phyloP scores from a whole-genome alignment of 371 early-diverging fungal species.

The Choanephora cucurbitarum region DNA sequence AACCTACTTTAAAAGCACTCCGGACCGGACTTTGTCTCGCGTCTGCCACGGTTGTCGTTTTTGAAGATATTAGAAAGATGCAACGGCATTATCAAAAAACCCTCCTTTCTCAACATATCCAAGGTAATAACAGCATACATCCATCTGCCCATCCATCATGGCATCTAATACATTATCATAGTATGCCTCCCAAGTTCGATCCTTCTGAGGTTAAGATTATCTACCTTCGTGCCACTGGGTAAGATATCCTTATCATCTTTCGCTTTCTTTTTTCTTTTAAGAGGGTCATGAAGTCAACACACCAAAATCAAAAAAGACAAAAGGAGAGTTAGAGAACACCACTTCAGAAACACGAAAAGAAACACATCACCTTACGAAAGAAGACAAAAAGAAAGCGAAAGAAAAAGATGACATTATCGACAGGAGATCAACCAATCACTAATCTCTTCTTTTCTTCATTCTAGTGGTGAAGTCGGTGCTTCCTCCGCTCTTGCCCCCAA shows the following conservation, averaged over 20 bases:
- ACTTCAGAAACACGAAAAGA: too few species aligned
- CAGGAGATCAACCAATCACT: neutral
- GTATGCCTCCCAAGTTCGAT: slow-evolving; percentile 81
- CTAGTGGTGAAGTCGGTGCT: slow-evolving; percentile 96
- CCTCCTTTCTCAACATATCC: slow-evolving; percentile 9
- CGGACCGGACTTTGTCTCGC: too few species aligned
- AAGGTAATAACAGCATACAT: slow-evolving; percentile 5
- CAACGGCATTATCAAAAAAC: neutral
- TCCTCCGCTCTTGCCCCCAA: slow-evolving; percentile 98
- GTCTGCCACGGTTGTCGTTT: too few species aligned
- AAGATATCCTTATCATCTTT: slow-evolving; percentile 5
- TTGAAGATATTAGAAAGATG: neutral
- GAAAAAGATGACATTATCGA: neutral
- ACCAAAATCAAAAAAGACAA: too few species aligned
- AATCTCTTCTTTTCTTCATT: slow-evolving; percentile 5
- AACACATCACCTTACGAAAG: too few species aligned
- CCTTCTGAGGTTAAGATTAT: slow-evolving; percentile 84
- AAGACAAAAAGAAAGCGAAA: too few species aligned
- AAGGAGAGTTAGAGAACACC: too few species aligned
- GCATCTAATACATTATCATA: neutral
- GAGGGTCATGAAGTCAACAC: too few species aligned
- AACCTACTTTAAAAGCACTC: too few species aligned
- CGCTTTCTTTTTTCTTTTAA: neutral
- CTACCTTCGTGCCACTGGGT: slow-evolving; percentile 92
- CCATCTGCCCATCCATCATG: neutral